Conservation (phyloP, 2,329 filamentous ascomycete species). For the Aspergillus aculeatinus region DNA sequence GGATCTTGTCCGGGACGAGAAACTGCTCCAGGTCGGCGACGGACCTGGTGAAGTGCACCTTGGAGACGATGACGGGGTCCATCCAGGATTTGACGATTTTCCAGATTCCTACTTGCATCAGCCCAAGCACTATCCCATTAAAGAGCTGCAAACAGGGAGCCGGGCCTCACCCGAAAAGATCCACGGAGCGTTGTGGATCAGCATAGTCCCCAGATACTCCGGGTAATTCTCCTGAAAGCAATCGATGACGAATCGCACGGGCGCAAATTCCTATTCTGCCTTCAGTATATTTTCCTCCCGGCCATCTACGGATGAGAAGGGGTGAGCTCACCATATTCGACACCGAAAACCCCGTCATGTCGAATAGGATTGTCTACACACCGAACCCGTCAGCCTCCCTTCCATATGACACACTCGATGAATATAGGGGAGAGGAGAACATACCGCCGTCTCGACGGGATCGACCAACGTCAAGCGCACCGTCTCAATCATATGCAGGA, state of each 20-base stretch:
- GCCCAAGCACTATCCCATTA: too few species aligned
- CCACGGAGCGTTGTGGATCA: constrained; percentile 91
- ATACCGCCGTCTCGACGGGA: constrained; percentile 84
- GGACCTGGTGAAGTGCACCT: constrained; percentile 86
- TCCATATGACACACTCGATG: neutral
- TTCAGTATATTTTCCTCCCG: neutral
- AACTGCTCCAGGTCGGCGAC: constrained; percentile 72
- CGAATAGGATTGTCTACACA: constrained; percentile 78
- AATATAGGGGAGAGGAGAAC: constrained; percentile 26
- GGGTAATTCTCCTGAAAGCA: constrained; percentile 98
- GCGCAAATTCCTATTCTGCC: constrained; percentile 71
- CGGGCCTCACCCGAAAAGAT: constrained; percentile 71
- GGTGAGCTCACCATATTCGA: constrained; percentile 76
- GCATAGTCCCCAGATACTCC: constrained; percentile 81
- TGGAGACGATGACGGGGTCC: constrained; percentile 89
- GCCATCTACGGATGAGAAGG: too few species aligned
- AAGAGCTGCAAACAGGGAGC: too few species aligned
- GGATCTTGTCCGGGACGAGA: constrained; percentile 67
- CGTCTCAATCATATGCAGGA: constrained; percentile 89
- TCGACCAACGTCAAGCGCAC: constrained; percentile 74
- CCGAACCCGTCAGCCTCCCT: neutral
- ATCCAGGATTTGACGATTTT: constrained; percentile 92
- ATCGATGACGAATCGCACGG: constrained; percentile 97
- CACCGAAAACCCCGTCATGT: constrained; percentile 89
- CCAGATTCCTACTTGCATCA: constrained; percentile 68